Evolutionary conservation across 257 asterid genomes (phyloP), one percentile per base, ranked within the genome.

Genomic region (Mitragyna speciosa): DNA sequence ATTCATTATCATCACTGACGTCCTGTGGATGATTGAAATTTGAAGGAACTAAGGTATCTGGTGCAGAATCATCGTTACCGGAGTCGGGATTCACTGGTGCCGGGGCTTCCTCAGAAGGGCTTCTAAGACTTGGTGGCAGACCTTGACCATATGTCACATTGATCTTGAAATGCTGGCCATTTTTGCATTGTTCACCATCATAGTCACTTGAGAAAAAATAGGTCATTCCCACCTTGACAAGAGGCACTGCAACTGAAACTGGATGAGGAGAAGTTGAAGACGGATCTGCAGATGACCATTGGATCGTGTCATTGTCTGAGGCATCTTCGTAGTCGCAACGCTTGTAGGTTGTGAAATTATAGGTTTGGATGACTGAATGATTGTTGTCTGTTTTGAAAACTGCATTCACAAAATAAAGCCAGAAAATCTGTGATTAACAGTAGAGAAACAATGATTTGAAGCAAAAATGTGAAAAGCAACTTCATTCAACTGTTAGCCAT

Each of bases 371-470:
- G 28, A 95, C 89, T 14, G 99, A 92, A 74, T 95, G 99, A 48
- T 95, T 95, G 81, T 80, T 95, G 86, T 95, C 96, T 0, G 97
- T 85, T 84, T 93, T 92, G 88, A 95, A 93, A 78, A 93, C 99
- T 95, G 89, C 92, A 83, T 16, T 12, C 7, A 69, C 30, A 71
- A 19, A 65, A 24, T 65, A 5, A 39, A 28, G n/a, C 19, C 36
- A 36, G 22, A 8, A 43, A 41, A 1, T 67, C 12, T 33, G 52
- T 43, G 10, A 20, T 30, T 41, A 6, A 30, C 2, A 65, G n/a
- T 4, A 59, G 15, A 30, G 15, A 76, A 28, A 71, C 12, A 14
- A 16, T 8, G 22, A 43, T 14, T 30, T 1, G 2, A 10, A 56
- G 28, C 12, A 5, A 58, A 19, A 2, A 22, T 39, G 11, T 16